phyloP scores from a whole-genome alignment of 352 stramenopile species.

The Phytophthora idaei region DNA sequence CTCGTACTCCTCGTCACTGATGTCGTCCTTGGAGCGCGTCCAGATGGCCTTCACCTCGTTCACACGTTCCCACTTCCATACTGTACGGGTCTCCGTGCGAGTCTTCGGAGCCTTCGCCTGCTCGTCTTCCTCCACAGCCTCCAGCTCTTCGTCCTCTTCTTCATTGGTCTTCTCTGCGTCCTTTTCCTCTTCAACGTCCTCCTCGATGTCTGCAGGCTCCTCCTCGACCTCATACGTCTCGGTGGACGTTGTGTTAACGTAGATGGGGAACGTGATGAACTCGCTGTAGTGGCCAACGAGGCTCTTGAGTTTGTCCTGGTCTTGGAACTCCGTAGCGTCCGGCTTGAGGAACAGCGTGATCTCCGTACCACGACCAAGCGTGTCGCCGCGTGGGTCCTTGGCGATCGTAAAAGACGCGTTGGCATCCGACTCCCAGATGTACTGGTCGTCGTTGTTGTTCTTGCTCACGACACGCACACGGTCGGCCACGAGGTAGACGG shows the following conservation, averaged over 20 bases:
- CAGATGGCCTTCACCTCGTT: constrained; percentile 99
- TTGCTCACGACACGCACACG: constrained; percentile 97
- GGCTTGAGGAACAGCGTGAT: constrained; percentile 99
- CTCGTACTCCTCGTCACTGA: constrained; percentile 98
- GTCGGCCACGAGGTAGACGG: constrained; percentile 98
- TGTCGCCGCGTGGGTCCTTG: constrained; percentile 96
- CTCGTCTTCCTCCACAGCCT: constrained; percentile 76
- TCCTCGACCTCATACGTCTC: constrained; percentile 93
- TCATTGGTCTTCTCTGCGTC: constrained; percentile 50
- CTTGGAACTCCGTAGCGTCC: constrained; percentile 96
- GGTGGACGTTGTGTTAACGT: constrained; percentile 94
- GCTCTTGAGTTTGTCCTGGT: constrained; percentile 94
- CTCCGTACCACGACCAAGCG: constrained; percentile 96
- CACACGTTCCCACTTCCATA: constrained; percentile 96
- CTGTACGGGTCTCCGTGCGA: constrained; percentile 92
- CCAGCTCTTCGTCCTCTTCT: constrained; percentile 57
- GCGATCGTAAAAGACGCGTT: constrained; percentile 96
- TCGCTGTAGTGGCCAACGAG: constrained; percentile 98
- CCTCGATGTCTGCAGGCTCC: constrained; percentile 65
- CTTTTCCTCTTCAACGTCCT: constrained; percentile 50
- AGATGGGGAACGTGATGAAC: constrained; percentile 99
- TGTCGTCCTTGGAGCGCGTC: constrained; percentile 96
- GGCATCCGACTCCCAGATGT: constrained; percentile 99
- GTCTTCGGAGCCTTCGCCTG: constrained; percentile 74
- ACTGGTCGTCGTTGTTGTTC: constrained; percentile 96